Evolutionary conservation across 2,329 filamentous ascomycete genomes (phyloP), one percentile per base, ranked within the genome.

Genomic region (Pezicula neosporulosa): DNA sequence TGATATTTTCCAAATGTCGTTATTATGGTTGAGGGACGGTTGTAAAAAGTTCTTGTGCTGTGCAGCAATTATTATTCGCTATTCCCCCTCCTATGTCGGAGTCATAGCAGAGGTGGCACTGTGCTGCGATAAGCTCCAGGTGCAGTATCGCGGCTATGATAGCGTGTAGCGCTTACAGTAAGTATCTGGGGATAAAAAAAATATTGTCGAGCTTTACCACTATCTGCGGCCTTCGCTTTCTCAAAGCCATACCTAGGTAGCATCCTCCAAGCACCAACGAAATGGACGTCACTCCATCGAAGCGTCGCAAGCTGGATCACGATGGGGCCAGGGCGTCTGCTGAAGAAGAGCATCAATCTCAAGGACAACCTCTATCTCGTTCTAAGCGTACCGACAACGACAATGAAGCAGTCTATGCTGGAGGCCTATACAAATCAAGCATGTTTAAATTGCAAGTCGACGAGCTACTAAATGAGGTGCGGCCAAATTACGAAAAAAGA

Each of bases 381-480:
- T 13, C 50, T 10, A 63, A 55, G 38, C 57, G 58, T 37, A 38
- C 56, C 45, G 42, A 53, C 36, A 54, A 55, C 9, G 59, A 62
- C 53, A 58, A 66, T 50, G 58, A 64, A 46, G 71, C 70, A 47
- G 66, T 71, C 24, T 78, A 76, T 62, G 54, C 63, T 10, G 63
- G 58, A 21, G 62, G 63, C 15, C 18, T 78, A n/a, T 85, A 80
- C 72, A 85, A 85, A 63, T 85, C 82, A 41, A 85, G 77, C 63
- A 71, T 86, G 51, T 86, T 88, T 70, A 86, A 86, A 63, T 67
- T 87, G 9, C 84, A 88, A 63, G 73, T 86, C 33, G 81, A 87
- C 56, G 82, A 86, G 59, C 70, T 88, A 51, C 66, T 87, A 47
- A 67, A 71, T 6, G 78, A 83, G 56, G 70, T 83, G 46, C 75